Base-by-base conservation (phyloP, 148 eudicot genomes). In the Amaranthus cruentus region DNA sequence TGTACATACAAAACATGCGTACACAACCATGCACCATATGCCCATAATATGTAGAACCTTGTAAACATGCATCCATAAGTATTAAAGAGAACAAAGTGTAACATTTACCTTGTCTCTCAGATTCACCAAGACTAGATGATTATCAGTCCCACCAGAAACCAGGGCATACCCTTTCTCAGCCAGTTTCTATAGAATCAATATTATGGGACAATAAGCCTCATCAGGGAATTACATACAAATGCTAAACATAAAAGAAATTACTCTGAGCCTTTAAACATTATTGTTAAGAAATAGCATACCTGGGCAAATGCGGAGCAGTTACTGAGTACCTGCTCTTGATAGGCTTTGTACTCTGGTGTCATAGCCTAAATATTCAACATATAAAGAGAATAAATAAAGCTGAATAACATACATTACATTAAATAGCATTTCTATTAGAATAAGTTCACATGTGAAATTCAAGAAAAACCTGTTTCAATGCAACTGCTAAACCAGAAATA, bases 131-230 rank as follows among this genome's bases (percentile, higher is more conserved):
- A 96, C 97, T 68, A 96, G 79, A 80, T 96, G 99, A 80, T 96
- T 96, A 38, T 96, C 99, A 4, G 99, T 96, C 81, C 99, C 99
- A 3, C 99, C 99, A 82, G 99, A 96, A 77, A 96, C 98, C 76
- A 95, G 90, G 50, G 90, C 90, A 78, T 90, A 95, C 63, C 98
- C 98, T n/a, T 78, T 78, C 79, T 77, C 77, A 38, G 56, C 72
- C 77, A 96, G 81, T 54, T 88, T 84, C 99, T 96, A 88, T 86
- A 89, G 46, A 60, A 67, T 71, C 76, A 51, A 70, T 15, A 53
- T 10, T 61, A 59, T 75, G 54, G 68, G 68, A 64, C 11, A 48
- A 49, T 2, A 71, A 56, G 67, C 62, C 65, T 60, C 43, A 43
- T 62, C 51, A 61, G 68, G 70, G 87, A 77, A 55, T 75, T 67